These are phyloP conservation scores for Ophiocordyceps camponoti-rufipedis DNA, from an alignment of 2,329 filamentous ascomycete species.

Conservation along the genomic window DNA sequence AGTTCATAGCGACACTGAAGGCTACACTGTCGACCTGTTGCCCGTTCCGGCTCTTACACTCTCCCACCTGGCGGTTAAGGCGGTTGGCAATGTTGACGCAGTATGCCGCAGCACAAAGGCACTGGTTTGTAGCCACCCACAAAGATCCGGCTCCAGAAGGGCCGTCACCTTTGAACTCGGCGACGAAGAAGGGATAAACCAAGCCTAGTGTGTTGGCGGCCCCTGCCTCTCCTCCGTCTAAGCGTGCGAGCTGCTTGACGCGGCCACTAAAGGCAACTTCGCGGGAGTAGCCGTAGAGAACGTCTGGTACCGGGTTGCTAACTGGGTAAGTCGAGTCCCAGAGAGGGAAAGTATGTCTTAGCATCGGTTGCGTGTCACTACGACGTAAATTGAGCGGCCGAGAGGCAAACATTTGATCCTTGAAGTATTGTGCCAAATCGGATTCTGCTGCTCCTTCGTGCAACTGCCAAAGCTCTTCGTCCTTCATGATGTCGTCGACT, in stretches of 20 bases:
- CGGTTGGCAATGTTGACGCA: constrained; percentile 13
- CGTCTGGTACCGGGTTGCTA: neutral
- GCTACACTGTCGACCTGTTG: constrained; percentile 8
- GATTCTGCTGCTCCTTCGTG: no score
- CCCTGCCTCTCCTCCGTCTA: neutral
- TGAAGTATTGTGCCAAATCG: no score
- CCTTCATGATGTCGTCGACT: no score
- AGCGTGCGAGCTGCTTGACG: neutral
- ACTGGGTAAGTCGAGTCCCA: neutral
- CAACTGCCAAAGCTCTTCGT: no score
- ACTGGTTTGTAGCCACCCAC: constrained; percentile 18
- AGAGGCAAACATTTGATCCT: no score
- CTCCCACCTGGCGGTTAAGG: constrained; percentile 5
- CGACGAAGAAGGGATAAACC: constrained; percentile 3
- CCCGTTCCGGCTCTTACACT: neutral
- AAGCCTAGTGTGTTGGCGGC: neutral
- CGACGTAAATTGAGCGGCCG: neutral
- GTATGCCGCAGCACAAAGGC: constrained; percentile 11
- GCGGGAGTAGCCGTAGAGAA: neutral
- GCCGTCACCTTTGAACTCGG: constrained; percentile 9
- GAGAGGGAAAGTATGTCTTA: neutral
- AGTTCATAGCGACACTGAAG: constrained; percentile 16
- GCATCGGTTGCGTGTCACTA: neutral
- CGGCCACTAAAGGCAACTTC: neutral
- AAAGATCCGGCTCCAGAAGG: constrained; percentile 6